Evolutionary conservation across 331 rosid species (phyloP).

Genomic region (Saraca asoca): DNA sequence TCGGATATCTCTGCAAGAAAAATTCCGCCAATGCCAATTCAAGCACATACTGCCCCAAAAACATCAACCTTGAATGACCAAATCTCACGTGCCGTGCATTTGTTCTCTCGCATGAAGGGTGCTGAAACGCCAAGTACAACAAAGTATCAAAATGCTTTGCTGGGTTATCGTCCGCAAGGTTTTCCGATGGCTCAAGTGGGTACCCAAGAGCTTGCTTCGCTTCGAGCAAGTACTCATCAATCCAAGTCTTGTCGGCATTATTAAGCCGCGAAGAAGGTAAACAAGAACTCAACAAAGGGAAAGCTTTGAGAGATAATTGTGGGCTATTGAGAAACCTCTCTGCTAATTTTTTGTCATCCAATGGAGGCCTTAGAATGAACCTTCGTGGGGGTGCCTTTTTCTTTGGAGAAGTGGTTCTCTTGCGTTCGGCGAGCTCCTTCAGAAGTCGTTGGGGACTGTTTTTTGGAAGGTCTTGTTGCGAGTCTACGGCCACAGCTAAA

Average conservation of each 20-base stretch:
- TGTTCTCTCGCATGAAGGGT: conserved; percentile 79
- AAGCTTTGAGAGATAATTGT: conserved; percentile 76
- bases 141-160: conserved; percentile 83
- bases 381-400: conserved; percentile 69
- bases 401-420: conserved; percentile 68
- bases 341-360: conserved; percentile 77
- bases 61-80: conserved; percentile 80
- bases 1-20: conserved; percentile 91
- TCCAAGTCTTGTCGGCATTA: conserved; percentile 83
- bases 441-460: conserved; percentile 89
- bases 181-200: conserved; percentile 79
- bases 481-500: conserved; percentile 66
- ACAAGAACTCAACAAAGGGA: conserved; percentile 86
- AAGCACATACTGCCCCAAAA: conserved; percentile 88
- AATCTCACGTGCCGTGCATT: conserved; percentile 72
- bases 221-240: conserved; percentile 86
- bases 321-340: conserved; percentile 89
- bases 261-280: conserved; percentile 79
- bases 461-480: conserved; percentile 62
- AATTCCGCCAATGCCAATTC: conserved; percentile 78
- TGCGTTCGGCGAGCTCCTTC: conserved; percentile 88
- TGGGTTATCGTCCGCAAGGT: conserved; percentile 74
- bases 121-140: conserved; percentile 94
- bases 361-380: conserved; percentile 75
- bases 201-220: conserved; percentile 95